phyloP scores from a whole-genome alignment of 2,329 filamentous ascomycete genomes.

The Graphiopsis chlorocephala region DNA sequence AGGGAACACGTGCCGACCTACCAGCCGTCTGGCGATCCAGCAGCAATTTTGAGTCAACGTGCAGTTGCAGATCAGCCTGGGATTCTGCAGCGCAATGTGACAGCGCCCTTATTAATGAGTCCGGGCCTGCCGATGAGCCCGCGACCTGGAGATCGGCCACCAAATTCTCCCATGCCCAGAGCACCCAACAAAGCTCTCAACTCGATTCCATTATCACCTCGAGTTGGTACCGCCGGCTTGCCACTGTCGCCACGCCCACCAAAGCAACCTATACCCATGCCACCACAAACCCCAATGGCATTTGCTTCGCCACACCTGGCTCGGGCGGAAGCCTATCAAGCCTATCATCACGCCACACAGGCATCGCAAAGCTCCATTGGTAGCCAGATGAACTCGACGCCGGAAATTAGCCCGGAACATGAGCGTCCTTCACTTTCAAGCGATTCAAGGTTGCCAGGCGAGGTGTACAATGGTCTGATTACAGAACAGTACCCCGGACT shows the following conservation, averaged over 20 bases:
- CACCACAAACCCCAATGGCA: conserved; percentile 65
- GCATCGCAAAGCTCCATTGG: conserved; percentile 19
- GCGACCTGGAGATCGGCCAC: conserved; percentile 57
- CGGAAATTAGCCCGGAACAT: conserved; percentile 25
- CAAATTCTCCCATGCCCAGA: conserved; percentile 59
- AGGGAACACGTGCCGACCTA: conserved; percentile 22
- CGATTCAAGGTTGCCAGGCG: conserved; percentile 33
- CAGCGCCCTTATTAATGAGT: conserved; percentile 53
- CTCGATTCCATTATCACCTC: conserved; percentile 68
- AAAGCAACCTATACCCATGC: conserved; percentile 69
- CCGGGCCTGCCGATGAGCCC: conserved; percentile 64
- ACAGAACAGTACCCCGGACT: conserved; percentile 86
- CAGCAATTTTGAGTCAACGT: conserved; percentile 29
- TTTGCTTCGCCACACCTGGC: conserved; percentile 53
- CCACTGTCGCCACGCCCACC: conserved; percentile 71
- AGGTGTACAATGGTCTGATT: conserved; percentile 72
- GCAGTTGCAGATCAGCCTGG: conserved; percentile 26
- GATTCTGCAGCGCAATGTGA: conserved; percentile 27
- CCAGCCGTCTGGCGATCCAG: conserved; percentile 25
- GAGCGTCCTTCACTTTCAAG: conserved; percentile 28
- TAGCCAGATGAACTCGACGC: conserved; percentile 23
- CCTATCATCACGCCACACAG: conserved; percentile 31
- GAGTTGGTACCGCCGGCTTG: conserved; percentile 48
- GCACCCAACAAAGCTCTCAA: conserved; percentile 54
- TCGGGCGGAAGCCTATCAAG: conserved; percentile 33